These are phyloP conservation scores for Punica granatum DNA, from an alignment of 345 rosid species.

Conservation along the genomic window DNA sequence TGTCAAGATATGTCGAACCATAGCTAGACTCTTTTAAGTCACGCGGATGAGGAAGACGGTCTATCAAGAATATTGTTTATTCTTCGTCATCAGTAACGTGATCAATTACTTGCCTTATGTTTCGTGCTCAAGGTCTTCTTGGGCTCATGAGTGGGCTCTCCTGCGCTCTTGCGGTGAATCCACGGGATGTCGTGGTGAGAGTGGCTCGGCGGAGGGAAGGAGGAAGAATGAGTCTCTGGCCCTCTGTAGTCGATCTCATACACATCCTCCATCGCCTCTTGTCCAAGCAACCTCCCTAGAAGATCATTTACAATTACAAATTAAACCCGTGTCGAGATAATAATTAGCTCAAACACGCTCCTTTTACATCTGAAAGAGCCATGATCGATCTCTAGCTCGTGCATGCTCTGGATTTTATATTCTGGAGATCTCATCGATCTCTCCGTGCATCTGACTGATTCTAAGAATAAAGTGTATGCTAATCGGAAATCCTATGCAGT, in stretches of 20 bases:
- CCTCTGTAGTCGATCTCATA: constrained; percentile 50
- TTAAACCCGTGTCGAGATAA: background rate
- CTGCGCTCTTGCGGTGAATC: constrained; percentile 4
- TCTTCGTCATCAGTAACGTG: too few relatives aligned
- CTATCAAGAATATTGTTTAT: too few relatives aligned
- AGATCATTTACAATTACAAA: background rate
- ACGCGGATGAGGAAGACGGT: too few relatives aligned
- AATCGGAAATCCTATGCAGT: too few relatives aligned
- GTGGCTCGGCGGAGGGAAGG: constrained; percentile 34
- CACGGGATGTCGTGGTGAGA: constrained; percentile 20
- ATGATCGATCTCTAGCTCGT: too few relatives aligned
- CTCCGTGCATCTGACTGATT: too few relatives aligned
- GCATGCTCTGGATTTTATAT: too few relatives aligned
- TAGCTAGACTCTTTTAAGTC: too few relatives aligned
- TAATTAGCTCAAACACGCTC: background rate
- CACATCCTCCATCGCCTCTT: background rate
- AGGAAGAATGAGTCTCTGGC: constrained; percentile 39
- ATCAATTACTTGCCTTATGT: background rate
- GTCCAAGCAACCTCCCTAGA: background rate
- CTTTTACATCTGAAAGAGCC: too few relatives aligned
- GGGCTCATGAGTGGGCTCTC: constrained; percentile 10
- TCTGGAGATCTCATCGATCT: too few relatives aligned
- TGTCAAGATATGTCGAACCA: too few relatives aligned
- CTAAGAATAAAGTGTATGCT: too few relatives aligned
- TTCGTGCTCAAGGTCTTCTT: background rate